phyloP scores from a whole-genome alignment of 1,139 yeast genomes.

The Pichia sp. region DNA sequence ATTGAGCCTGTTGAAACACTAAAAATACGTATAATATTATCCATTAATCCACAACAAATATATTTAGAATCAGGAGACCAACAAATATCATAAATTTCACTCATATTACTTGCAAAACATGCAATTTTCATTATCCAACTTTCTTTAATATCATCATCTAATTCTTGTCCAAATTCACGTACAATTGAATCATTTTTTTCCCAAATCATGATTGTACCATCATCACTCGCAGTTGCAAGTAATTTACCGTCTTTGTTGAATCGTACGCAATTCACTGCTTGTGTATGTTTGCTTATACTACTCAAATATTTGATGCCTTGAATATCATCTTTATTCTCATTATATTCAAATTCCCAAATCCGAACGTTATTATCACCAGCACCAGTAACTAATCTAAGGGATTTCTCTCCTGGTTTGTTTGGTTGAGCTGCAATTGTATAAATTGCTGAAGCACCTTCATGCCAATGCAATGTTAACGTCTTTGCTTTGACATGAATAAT shows the following conservation, averaged over 20 bases:
- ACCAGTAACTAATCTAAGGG: constrained; percentile 66
- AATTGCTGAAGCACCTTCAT: constrained; percentile 72
- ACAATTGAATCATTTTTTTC: constrained; percentile 46
- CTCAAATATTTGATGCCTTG: constrained; percentile 56
- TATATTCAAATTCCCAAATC: constrained; percentile 44
- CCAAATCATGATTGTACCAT: constrained; percentile 85
- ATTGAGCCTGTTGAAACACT: constrained; percentile 52
- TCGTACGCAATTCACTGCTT: constrained; percentile 87
- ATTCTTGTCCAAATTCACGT: constrained; percentile 52
- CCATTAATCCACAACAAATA: constrained; percentile 88
- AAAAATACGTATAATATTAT: constrained; percentile 70
- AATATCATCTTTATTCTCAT: constrained; percentile 28
- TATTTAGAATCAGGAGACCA: constrained; percentile 84
- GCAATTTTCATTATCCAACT: constrained; percentile 59
- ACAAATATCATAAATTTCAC: constrained; percentile 82
- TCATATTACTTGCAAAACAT: constrained; percentile 47
- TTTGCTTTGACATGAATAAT: constrained; percentile 28
- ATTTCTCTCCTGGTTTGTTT: constrained; percentile 13
- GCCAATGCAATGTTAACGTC: constrained; percentile 74
- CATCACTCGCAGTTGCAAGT: constrained; percentile 92
- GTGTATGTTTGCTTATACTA: constrained; percentile 81
- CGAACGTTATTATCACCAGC: constrained; percentile 93
- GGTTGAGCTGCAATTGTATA: constrained; percentile 77
- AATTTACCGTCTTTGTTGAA: constrained; percentile 62
- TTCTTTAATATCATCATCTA: constrained; percentile 56